Percentiles rank a stretch among this genome's conserved stretches.
These are phyloP conservation scores for Soucietia sequanensis DNA, from an alignment of 805 yeast genomes.

Conservation along the genomic window DNA sequence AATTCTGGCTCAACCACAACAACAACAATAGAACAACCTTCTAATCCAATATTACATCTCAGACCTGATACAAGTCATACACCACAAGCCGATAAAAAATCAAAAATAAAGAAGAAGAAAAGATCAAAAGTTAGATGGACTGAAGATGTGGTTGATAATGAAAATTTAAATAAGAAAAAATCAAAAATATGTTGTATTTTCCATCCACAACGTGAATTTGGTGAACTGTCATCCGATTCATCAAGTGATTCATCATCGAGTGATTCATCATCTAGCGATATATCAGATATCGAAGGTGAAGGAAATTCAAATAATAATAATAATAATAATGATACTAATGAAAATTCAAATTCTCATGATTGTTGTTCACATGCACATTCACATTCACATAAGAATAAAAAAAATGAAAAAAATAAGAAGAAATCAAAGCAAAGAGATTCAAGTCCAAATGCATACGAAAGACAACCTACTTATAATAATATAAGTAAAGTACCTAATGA, in stretches of 20 bases:
- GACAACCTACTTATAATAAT: conserved; percentile 65
- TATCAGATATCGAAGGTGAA: conserved; percentile 19
- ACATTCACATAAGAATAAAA: conserved; percentile 6
- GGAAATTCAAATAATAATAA: conserved; percentile 5
- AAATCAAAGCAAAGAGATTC: conserved; percentile 23
- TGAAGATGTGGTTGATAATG: conserved; percentile 86
- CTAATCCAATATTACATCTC: background rate
- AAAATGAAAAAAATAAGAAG: conserved; percentile 22
- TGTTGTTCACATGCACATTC: conserved; percentile 18
- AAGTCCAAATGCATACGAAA: conserved; percentile 83
- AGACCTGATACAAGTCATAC: background rate
- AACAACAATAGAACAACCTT: background rate
- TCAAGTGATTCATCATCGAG: conserved; percentile 36
- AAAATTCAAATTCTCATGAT: too few relatives aligned
- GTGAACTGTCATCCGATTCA: conserved; percentile 36
- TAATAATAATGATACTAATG: too few relatives aligned
- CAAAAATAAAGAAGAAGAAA: conserved; percentile 17
- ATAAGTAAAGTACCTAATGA: conserved; percentile 2
- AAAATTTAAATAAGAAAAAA: conserved; percentile 82
- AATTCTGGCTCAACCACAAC: background rate
- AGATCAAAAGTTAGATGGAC: conserved; percentile 75
- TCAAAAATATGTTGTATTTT: conserved; percentile 88
- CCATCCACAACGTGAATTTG: conserved; percentile 69
- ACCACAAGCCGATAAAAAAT: background rate
- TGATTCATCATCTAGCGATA: too few relatives aligned